A percentile compares a stretch with the other conserved stretches of the same genome.
Evolutionary conservation across 1,139 yeast genomes (phyloP).

Genomic region (Suhomyces terraborum): DNA sequence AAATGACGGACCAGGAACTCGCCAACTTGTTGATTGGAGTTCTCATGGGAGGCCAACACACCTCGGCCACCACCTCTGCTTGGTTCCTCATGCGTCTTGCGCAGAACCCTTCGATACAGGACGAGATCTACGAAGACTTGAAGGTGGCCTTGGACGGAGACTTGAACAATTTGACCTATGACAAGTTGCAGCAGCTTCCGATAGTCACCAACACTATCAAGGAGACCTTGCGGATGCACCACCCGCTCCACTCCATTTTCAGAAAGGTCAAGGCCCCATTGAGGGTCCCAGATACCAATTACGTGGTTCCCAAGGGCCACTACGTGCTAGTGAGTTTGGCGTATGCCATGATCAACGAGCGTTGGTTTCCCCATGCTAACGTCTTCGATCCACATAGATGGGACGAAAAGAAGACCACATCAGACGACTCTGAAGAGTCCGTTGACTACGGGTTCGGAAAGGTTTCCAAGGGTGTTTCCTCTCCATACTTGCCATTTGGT

Average conservation of each 20-base stretch:
- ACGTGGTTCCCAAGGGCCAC: slow-evolving; percentile 85
- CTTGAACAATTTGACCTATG: slow-evolving; percentile 66
- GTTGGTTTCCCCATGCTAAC: slow-evolving; percentile 73
- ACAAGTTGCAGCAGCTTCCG: slow-evolving; percentile 77
- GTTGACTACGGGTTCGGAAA: slow-evolving; percentile 96
- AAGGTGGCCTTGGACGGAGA: slow-evolving; percentile 56
- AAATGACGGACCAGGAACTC: slow-evolving; percentile 92
- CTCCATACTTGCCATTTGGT: slow-evolving; percentile 96
- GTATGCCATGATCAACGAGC: slow-evolving; percentile 73
- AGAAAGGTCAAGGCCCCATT: slow-evolving; percentile 82
- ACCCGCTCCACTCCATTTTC: slow-evolving; percentile 94
- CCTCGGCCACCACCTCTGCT: slow-evolving; percentile 92
- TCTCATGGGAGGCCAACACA: slow-evolving; percentile 98
- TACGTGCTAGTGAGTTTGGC: slow-evolving; percentile 93
- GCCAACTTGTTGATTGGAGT: slow-evolving; percentile 92
- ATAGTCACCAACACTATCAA: slow-evolving; percentile 77
- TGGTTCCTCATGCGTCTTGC: slow-evolving; percentile 93
- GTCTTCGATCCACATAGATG: slow-evolving; percentile 85
- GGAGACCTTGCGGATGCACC: slow-evolving; percentile 92
- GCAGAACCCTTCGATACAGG: slow-evolving; percentile 78
- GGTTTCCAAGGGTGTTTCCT: slow-evolving; percentile 89
- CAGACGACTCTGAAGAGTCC: slow-evolving; percentile 34
- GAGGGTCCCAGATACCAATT: slow-evolving; percentile 74
- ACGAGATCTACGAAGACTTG: slow-evolving; percentile 75
- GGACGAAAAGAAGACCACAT: slow-evolving; percentile 42